These are phyloP conservation scores for Dendryphion nanum DNA, from an alignment of 2,329 filamentous ascomycete genomes.

Conservation along the genomic window DNA sequence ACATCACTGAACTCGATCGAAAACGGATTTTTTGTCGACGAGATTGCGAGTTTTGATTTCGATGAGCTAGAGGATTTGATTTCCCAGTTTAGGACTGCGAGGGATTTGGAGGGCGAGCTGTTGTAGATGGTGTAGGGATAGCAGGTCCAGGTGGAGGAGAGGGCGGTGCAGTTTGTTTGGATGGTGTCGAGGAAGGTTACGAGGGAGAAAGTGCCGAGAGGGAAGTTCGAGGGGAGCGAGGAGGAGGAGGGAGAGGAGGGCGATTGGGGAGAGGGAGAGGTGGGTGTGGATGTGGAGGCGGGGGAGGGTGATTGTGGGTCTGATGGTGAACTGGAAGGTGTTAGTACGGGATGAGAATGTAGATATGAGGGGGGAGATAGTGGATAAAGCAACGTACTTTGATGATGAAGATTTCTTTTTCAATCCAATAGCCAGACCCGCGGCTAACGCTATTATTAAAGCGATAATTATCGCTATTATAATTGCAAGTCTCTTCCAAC, in stretches of 20 bases:
- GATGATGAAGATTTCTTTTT: too few species aligned
- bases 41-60: slow-evolving; percentile 48
- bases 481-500: slow-evolving; percentile 41
- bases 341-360: neutral
- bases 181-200: slow-evolving; percentile 57
- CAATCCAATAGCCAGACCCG: slow-evolving; percentile 43
- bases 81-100: slow-evolving; percentile 61
- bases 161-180: slow-evolving; percentile 57
- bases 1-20: slow-evolving; percentile 56
- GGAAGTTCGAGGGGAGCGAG: slow-evolving; percentile 47
- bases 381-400: too few species aligned
- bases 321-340: neutral
- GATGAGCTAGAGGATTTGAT: slow-evolving; percentile 45
- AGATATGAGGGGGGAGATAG: neutral
- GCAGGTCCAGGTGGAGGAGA: slow-evolving; percentile 61
- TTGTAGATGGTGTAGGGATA: slow-evolving; percentile 56
- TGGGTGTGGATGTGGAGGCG: slow-evolving; percentile 5
- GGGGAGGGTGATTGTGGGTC: neutral
- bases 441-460: slow-evolving; percentile 38
- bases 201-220: slow-evolving; percentile 62
- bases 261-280: slow-evolving; percentile 8
- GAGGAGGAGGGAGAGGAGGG: slow-evolving; percentile 9
- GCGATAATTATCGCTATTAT: slow-evolving; percentile 33
- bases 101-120: slow-evolving; percentile 38
- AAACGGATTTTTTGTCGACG: slow-evolving; percentile 58